phyloP scores from a whole-genome alignment of 2,329 filamentous ascomycete species.

The Coniochaeta sp. region DNA sequence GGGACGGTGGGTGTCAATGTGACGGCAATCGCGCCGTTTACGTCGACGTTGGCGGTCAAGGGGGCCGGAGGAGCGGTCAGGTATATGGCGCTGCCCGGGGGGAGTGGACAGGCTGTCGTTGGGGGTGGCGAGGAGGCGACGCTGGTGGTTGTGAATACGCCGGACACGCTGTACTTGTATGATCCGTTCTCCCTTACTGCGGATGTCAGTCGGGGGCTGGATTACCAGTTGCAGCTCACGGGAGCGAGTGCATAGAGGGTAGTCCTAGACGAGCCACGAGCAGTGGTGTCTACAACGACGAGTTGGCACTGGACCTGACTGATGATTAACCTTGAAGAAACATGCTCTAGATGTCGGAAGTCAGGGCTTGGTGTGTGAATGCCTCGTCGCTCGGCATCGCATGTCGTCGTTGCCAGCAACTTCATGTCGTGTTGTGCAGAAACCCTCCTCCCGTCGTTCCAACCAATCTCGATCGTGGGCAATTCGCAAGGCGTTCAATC shows the following conservation, averaged over 20 bases:
- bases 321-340: no score
- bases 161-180: slow-evolving; percentile 31
- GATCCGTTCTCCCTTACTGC: slow-evolving; percentile 31
- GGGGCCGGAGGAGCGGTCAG: slow-evolving; percentile 21
- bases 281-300: no score
- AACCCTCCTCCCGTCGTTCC: no score
- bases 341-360: no score
- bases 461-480: no score
- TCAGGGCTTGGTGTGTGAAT: no score
- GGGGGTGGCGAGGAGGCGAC: slow-evolving; percentile 32
- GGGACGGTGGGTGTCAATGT: slow-evolving; percentile 24
- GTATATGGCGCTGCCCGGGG: slow-evolving; percentile 28
- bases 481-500: neutral
- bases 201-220: slow-evolving; percentile 24
- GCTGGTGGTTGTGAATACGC: slow-evolving; percentile 41
- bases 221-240: slow-evolving; percentile 27
- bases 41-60: slow-evolving; percentile 31
- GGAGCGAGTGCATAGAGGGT: slow-evolving; percentile 19
- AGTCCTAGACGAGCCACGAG: no score
- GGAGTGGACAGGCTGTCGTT: slow-evolving; percentile 24
- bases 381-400: no score
- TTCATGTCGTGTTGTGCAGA: no score
- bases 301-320: no score
- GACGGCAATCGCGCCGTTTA: slow-evolving; percentile 25
- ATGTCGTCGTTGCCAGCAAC: no score